Percentiles rank a stretch among this genome's conserved stretches.
These are phyloP conservation scores for Xylaria longipes DNA, from an alignment of 495 filamentous ascomycete genomes.

Conservation along the genomic window DNA sequence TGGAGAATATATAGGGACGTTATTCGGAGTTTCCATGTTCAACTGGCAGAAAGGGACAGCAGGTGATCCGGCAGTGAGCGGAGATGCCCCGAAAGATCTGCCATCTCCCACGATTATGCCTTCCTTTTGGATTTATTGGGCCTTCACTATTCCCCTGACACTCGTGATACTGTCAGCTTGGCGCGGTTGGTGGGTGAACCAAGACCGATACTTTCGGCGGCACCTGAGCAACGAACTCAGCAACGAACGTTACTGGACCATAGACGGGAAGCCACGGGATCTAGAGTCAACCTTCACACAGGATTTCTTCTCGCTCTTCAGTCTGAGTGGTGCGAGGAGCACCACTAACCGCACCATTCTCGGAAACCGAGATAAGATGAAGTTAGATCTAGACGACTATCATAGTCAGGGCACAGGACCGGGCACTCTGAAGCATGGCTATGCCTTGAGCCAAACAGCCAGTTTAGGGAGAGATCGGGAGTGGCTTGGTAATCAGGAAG, in stretches of 20 bases:
- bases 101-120: conserved; percentile 38
- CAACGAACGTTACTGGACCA: conserved; percentile 45
- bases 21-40: conserved; percentile 46
- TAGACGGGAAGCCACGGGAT: conserved; percentile 38
- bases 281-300: conserved; percentile 41
- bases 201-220: conserved; percentile 42
- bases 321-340: conserved; percentile 33
- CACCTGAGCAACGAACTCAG: conserved; percentile 43
- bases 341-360: conserved; percentile 35
- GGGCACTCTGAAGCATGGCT: conserved; percentile 21
- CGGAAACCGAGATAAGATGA: conserved; percentile 23
- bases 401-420: conserved; percentile 13
- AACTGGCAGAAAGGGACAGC: conserved; percentile 38
- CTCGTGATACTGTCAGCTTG: conserved; percentile 38
- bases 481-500: conserved; percentile 30
- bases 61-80: conserved; percentile 32
- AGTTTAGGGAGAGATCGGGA: conserved; percentile 23
- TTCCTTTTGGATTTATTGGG: conserved; percentile 46
- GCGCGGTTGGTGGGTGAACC: conserved; percentile 46
- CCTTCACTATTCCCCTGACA: conserved; percentile 41
- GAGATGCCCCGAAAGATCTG: conserved; percentile 28
- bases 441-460: conserved; percentile 20
- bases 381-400: conserved; percentile 18
- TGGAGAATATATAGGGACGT: conserved; percentile 44
- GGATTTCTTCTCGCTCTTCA: conserved; percentile 43